A percentile compares a stretch with the other conserved stretches of the same genome.
phyloP scores from a whole-genome alignment of 2,329 filamentous ascomycete species.

The Phyllosticta citriasiana region DNA sequence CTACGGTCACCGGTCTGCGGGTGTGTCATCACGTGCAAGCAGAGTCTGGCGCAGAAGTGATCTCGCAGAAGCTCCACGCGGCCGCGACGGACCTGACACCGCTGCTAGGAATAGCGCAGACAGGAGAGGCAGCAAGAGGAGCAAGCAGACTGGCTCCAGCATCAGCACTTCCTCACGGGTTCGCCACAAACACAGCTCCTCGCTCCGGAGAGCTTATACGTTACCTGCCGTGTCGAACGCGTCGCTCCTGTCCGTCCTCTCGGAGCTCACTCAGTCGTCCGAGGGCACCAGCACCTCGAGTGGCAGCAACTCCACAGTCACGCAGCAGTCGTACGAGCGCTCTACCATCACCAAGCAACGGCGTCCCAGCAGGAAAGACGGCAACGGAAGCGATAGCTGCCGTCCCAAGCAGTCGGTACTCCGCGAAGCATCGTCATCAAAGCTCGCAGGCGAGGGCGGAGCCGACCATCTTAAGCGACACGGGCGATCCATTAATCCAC shows the following conservation, averaged over 20 bases:
- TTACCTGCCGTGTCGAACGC: constrained; percentile 26
- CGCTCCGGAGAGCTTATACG: constrained; percentile 23
- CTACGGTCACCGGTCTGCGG: background rate
- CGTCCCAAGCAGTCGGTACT: constrained; percentile 7
- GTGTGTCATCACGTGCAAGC: background rate
- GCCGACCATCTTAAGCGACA: background rate
- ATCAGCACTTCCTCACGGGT: background rate
- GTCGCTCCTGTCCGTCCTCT: constrained; percentile 33
- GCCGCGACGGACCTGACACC: background rate
- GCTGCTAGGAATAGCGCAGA: background rate
- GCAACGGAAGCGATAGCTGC: constrained; percentile 13
- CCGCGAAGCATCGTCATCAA: background rate
- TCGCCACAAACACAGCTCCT: constrained; percentile 22
- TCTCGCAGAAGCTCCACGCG: background rate
- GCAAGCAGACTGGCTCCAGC: background rate
- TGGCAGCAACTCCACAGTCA: constrained; percentile 38
- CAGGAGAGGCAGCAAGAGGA: background rate
- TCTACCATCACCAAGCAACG: constrained; percentile 17
- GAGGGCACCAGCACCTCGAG: constrained; percentile 23
- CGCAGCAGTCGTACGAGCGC: constrained; percentile 30
- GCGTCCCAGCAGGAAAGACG: constrained; percentile 12
- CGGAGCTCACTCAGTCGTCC: constrained; percentile 31
- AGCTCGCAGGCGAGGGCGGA: constrained; percentile 1
- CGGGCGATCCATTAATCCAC: constrained; percentile 5
- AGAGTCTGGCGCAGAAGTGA: background rate